Percentiles rank a stretch among this genome's conserved stretches.
phyloP scores from a whole-genome alignment of 345 rosid genomes.

The Lepidium sativum region DNA sequence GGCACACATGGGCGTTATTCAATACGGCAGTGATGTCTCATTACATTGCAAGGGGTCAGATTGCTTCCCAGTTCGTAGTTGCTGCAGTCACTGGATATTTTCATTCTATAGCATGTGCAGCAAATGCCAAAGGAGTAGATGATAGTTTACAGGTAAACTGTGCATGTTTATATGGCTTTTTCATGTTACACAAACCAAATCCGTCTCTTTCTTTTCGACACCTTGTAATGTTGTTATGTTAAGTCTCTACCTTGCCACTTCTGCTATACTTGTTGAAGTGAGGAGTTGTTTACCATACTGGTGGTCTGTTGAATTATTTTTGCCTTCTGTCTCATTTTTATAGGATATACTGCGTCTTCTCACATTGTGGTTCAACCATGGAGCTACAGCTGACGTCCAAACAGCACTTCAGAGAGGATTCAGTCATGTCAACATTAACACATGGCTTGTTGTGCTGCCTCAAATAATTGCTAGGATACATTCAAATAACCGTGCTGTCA shows the following conservation, averaged over 20 bases:
- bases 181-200: background rate
- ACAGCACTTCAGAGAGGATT: slow-evolving; percentile 79
- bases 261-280: slow-evolving; percentile 1
- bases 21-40: slow-evolving; percentile 98
- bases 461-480: slow-evolving; percentile 99
- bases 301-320: slow-evolving; percentile 2
- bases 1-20: slow-evolving; percentile 98
- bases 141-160: slow-evolving; percentile 88
- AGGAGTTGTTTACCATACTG: background rate
- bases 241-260: background rate
- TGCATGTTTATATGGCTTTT: slow-evolving; percentile 15
- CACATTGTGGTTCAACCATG: slow-evolving; percentile 98
- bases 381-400: slow-evolving; percentile 89
- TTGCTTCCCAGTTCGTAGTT: slow-evolving; percentile 73
- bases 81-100: slow-evolving; percentile 97
- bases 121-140: slow-evolving; percentile 91
- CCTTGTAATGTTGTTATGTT: background rate
- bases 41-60: slow-evolving; percentile 61
- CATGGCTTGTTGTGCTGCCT: slow-evolving; percentile 96
- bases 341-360: slow-evolving; percentile 99
- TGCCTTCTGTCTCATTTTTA: slow-evolving; percentile 13
- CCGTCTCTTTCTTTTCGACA: background rate
- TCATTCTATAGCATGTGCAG: slow-evolving; percentile 92
- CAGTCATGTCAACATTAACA: slow-evolving; percentile 79
- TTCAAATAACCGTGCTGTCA: slow-evolving; percentile 87